These are phyloP conservation scores for Polygonum aviculare DNA, from an alignment of 148 eudicot genomes.

Conservation along the genomic window DNA sequence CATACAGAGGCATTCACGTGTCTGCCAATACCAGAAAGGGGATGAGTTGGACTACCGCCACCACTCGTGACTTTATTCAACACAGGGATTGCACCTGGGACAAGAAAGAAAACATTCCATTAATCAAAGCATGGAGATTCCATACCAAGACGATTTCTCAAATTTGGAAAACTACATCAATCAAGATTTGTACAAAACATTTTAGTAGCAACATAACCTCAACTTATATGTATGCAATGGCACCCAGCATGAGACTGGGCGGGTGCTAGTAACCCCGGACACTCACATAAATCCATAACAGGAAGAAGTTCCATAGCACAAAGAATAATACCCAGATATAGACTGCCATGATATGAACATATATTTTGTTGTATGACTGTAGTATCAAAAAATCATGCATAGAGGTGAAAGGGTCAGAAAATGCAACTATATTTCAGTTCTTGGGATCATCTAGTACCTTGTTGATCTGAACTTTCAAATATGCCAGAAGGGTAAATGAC, in stretches of 20 bases:
- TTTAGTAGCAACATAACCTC: neutral
- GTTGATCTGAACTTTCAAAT: neutral
- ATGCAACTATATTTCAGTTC: neutral
- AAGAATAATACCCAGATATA: neutral
- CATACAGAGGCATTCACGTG: conserved; percentile 72
- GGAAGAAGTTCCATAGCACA: neutral
- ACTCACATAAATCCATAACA: neutral
- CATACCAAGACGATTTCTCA: neutral
- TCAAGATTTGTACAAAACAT: neutral
- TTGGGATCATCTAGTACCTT: neutral
- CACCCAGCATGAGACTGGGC: too few species aligned
- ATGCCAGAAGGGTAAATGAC: neutral
- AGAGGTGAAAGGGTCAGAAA: neutral
- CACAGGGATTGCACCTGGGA: conserved; percentile 78
- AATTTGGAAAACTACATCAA: neutral
- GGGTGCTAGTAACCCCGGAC: too few species aligned
- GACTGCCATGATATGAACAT: neutral
- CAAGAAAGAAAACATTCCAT: neutral
- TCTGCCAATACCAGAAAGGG: conserved; percentile 74
- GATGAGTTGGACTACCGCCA: conserved; percentile 87
- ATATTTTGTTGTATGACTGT: neutral
- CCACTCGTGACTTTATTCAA: conserved; percentile 78
- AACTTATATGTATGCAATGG: neutral
- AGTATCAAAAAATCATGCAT: neutral
- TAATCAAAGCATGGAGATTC: neutral